Percentiles rank a stretch among this genome's conserved stretches.
Evolutionary conservation across 176 grass and related monocot species (phyloP).

Genomic region (Oryza rufipogon): DNA sequence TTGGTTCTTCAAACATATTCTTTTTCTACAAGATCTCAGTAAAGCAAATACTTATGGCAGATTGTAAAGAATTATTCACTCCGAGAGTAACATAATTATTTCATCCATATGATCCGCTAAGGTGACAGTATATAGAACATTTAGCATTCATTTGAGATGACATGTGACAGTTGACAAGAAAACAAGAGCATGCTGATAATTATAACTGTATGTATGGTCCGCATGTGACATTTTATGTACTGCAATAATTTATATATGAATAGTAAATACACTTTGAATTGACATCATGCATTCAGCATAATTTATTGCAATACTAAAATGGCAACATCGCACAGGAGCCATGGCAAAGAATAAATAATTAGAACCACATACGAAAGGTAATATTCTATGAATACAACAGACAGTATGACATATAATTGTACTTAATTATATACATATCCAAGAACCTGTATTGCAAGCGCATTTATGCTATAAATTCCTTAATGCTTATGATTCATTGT

Average conservation of each 20-base stretch:
- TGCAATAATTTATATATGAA: slow-evolving; percentile 18
- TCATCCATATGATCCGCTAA: slow-evolving; percentile 19
- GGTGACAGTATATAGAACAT: slow-evolving; percentile 13
- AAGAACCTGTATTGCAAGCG: neutral
- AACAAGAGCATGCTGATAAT: slow-evolving; percentile 23
- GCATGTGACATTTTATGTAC: neutral
- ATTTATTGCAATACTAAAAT: slow-evolving; percentile 29
- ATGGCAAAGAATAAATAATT: neutral
- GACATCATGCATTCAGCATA: slow-evolving; percentile 36
- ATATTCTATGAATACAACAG: slow-evolving; percentile 10
- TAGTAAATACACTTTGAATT: neutral
- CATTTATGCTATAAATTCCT: slow-evolving; percentile 13
- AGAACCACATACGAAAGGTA: slow-evolving; percentile 14
- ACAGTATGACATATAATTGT: slow-evolving; percentile 4
- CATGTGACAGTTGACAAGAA: slow-evolving; percentile 32
- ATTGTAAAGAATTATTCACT: slow-evolving; percentile 21
- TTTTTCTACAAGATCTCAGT: slow-evolving; percentile 14
- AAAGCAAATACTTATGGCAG: neutral
- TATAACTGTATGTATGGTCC: neutral
- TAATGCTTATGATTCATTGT: slow-evolving; percentile 23
- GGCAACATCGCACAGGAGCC: neutral
- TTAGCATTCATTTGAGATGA: neutral
- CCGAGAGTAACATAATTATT: slow-evolving; percentile 14
- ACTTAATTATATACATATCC: slow-evolving; percentile 20
- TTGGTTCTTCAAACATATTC: neutral